Evolutionary conservation across 345 rosid genomes (phyloP), one percentile per base, ranked within the genome.

Genomic region (Eucalyptus urophylla): DNA sequence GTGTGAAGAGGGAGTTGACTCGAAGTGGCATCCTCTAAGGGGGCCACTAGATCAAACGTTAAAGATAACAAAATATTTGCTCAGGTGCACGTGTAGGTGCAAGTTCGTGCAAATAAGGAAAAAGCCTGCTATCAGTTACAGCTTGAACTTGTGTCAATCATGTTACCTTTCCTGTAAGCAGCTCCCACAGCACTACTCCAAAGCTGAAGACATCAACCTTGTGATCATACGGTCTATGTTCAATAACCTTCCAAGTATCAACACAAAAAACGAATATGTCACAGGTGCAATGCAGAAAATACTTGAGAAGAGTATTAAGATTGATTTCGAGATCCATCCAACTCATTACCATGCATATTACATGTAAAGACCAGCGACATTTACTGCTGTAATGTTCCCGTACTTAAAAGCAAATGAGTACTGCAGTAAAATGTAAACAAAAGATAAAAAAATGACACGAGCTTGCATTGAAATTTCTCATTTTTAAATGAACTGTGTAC

Each of bases 171-270:
- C 95, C 95, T 2, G 95, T 94, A 86, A 94, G 94, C 91, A 95
- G 89, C 92, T 95, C 97, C 97, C 97, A 95, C 14, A 95, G 92
- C 89, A 95, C 91, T 76, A 95, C 58, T 67, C 95, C 94, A 50
- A 94, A 95, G 92, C 97, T 94, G 92, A 94, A 94, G 88, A 95
- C 94, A 90, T 94, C 97, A 15, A 93, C 96, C 92, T 93, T 95
- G 87, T 92, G 95, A 93, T 93, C 90, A 69, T 95, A 95, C 22
- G 94, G 94, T 90, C 90, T 92, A 87, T 95, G 97, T 89, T 92
- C 96, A 90, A 95, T 94, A 87, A 95, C 97, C 97, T 95, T 94
- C 80, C 88, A 91, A 25, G 25, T 49, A 87, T 49, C 87, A 60
- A 90, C 86, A 80, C 81, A 11, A 81, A 56, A 58, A 33, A 19